Conservation (phyloP, 208 protist genomes). For the Tritrichomonas musculus region DNA sequence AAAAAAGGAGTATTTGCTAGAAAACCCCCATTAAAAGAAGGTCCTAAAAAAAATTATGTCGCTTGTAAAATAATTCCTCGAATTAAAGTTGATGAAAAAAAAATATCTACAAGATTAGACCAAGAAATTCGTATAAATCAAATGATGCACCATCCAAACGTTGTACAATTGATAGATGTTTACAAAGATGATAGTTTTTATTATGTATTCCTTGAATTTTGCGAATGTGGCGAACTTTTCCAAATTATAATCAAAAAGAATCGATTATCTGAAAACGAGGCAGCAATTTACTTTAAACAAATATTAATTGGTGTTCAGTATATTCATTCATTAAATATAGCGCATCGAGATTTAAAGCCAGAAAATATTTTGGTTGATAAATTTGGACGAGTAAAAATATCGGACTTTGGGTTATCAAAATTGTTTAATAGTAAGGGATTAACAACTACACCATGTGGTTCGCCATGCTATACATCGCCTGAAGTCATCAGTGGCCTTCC, state of each 20-base stretch:
- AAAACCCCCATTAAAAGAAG: no score
- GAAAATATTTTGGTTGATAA: slow-evolving; percentile 25
- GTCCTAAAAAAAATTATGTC: no score
- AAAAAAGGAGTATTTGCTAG: not conserved
- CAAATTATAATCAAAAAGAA: not conserved
- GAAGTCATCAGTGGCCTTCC: no score
- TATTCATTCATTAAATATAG: slow-evolving; percentile 8
- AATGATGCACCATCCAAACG: not conserved
- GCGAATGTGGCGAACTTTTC: not conserved
- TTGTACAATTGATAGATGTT: slow-evolving; percentile 9
- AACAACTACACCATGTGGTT: no score
- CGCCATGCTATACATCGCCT: no score
- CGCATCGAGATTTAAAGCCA: slow-evolving; percentile 23
- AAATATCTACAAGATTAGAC: no score
- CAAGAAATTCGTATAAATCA: not conserved
- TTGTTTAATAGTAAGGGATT: no score
- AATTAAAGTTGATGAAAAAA: no score
- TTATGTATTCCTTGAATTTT: no score
- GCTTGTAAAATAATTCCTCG: no score
- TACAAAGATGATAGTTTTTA: slow-evolving; percentile 3
- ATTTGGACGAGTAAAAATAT: no score
- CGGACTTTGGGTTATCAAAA: no score
- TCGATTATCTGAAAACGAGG: not conserved
- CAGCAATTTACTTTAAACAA: not conserved
- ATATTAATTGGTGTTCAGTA: not conserved